Evolutionary conservation across 2,329 filamentous ascomycete genomes (phyloP), one percentile per base, ranked within the genome.

Genomic region (Phaeosphaeria sp.): DNA sequence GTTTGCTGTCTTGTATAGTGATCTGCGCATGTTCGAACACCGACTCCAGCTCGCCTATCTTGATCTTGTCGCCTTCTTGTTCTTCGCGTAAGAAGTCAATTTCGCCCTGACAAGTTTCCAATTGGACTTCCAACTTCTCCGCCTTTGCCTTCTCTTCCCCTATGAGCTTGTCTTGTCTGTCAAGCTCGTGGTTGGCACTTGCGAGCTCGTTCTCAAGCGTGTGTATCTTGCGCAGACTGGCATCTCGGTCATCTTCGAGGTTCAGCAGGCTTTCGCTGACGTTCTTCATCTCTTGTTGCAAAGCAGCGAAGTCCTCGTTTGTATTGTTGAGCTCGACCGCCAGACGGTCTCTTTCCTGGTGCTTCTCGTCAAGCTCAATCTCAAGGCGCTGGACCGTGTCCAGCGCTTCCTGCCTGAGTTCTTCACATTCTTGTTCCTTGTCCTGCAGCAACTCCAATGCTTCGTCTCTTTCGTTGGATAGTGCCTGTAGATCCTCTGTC

Each of bases 21-120:
- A 92, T 87, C 74, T 96, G 91, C n/a, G 88, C 86, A 55, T 87
- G 90, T 68, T 91, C 91, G 39, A 97, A 80, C 15, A 89, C 88
- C 8, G 92, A 91, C 73, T 98, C 93, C 7, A 98, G 83, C 71
- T 98, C 93, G 39, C 94, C 92, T 69, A 99, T 98, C 78, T 93
- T 93, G 74, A 99, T 96, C 84, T 99, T 99, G 81, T 99, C 95
- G 18, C 87, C 87, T 78, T 99, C 95, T 77, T 99, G 95, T 80
- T 99, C 95, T 74, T 99, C 95, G 1, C 95, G 89, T 50, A 99
- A 78, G 84, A 99, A 99, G 1, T 91, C 89, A 77, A 98, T 96
- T 77, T 99, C 95, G 57, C 90, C 90, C 69, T 97, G 94, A 55
- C 91, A 90, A 5, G 92, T 96, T 78, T 99, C 95, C 64, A 94